Conservation (phyloP, 1,139 yeast species). For the Arxiozyma slooffiae region DNA sequence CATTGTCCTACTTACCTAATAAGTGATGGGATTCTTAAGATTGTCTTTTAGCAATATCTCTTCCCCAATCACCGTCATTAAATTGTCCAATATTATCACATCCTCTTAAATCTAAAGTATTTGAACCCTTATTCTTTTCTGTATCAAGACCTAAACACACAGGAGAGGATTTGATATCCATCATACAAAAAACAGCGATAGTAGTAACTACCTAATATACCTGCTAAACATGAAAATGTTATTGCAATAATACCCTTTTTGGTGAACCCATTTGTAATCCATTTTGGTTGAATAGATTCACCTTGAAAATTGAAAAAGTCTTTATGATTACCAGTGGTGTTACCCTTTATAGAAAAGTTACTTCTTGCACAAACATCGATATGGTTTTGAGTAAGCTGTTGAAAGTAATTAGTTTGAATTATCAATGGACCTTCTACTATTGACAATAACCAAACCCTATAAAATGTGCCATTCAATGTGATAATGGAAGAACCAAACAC, state of each 20-base stretch:
- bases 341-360: slow-evolving; percentile 49
- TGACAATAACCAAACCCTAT: slow-evolving; percentile 70
- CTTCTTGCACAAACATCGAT: slow-evolving; percentile 47
- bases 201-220: slow-evolving; percentile 67
- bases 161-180: slow-evolving; percentile 35
- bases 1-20: background rate
- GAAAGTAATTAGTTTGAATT: slow-evolving; percentile 43
- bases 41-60: background rate
- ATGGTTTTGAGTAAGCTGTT: slow-evolving; percentile 47
- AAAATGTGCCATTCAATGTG: slow-evolving; percentile 91
- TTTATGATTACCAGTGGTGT: slow-evolving; percentile 72
- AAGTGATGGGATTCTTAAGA: slow-evolving; percentile 1
- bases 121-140: background rate
- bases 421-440: slow-evolving; percentile 67
- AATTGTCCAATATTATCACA: background rate
- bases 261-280: slow-evolving; percentile 81
- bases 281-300: slow-evolving; percentile 52
- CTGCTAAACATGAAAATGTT: slow-evolving; percentile 68
- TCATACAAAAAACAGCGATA: slow-evolving; percentile 73
- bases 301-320: slow-evolving; percentile 59
- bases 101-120: background rate
- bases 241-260: slow-evolving; percentile 83
- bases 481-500: slow-evolving; percentile 91
- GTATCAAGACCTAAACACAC: background rate
- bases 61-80: slow-evolving; percentile 15